These are phyloP conservation scores for Penicillium bovifimosum DNA, from an alignment of 495 filamentous ascomycete genomes.

Conservation along the genomic window DNA sequence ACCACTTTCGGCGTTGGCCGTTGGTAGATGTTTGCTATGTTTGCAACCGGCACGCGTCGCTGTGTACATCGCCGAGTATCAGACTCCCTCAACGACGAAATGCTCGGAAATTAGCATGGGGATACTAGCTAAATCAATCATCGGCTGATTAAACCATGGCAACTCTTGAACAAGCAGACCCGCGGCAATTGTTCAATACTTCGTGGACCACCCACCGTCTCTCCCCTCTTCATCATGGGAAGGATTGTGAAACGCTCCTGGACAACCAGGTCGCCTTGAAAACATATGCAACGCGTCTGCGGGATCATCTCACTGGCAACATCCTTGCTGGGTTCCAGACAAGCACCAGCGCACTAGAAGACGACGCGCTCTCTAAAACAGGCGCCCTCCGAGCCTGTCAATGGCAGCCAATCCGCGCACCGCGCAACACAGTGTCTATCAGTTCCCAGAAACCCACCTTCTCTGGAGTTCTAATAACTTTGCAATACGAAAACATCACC, in stretches of 20 bases:
- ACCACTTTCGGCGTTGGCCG: not conserved
- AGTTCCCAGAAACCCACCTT: constrained; percentile 7
- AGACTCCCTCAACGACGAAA: not conserved
- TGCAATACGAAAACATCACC: constrained; percentile 46
- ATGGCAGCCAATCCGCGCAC: constrained; percentile 41
- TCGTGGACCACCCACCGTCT: constrained; percentile 53
- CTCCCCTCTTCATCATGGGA: constrained; percentile 47
- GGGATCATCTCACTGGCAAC: constrained; percentile 48
- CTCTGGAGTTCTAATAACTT: constrained; percentile 39
- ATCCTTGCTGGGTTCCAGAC: constrained; percentile 42
- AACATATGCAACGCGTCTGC: constrained; percentile 45
- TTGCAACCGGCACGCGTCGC: constrained; percentile 23
- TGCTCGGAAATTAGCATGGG: not conserved
- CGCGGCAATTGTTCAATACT: constrained; percentile 44
- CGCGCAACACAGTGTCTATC: not conserved
- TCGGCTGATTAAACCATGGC: not conserved
- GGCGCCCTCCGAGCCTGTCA: constrained; percentile 42
- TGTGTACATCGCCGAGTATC: constrained; percentile 6
- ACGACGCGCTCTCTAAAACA: constrained; percentile 37
- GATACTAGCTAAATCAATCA: not conserved
- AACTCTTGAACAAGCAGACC: constrained; percentile 25
- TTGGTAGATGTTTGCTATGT: constrained; percentile 17
- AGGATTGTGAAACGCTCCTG: constrained; percentile 36
- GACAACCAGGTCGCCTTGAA: constrained; percentile 34
- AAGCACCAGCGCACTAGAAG: constrained; percentile 25